Percentiles rank a stretch among this genome's conserved stretches.
Conservation (phyloP, 176 grass and related monocot genomes). For the Oryza australiensis region DNA sequence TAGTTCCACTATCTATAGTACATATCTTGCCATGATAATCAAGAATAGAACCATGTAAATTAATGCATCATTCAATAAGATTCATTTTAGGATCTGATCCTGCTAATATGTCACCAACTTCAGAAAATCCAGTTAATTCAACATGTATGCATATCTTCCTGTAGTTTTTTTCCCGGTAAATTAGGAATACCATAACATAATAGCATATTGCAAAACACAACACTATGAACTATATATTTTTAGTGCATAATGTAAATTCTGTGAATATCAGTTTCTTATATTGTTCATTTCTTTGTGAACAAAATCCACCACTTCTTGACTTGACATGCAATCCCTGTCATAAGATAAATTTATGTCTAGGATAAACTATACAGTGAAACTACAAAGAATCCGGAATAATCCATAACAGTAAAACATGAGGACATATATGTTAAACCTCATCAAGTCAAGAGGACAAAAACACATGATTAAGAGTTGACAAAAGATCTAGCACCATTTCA, state of each 20-base stretch:
- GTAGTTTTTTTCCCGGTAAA: not conserved
- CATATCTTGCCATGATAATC: too few relatives aligned
- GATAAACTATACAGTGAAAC: not conserved
- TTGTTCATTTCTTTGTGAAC: constrained; percentile 54
- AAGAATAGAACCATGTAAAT: too few relatives aligned
- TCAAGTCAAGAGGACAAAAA: not conserved
- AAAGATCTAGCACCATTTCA: not conserved
- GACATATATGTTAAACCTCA: not conserved
- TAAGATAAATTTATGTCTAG: constrained; percentile 17
- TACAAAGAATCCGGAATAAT: not conserved
- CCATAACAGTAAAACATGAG: not conserved
- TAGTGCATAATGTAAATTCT: not conserved
- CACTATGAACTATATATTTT: not conserved
- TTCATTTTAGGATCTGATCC: too few relatives aligned
- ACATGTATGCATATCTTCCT: too few relatives aligned
- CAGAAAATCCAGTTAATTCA: too few relatives aligned
- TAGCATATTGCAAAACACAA: not conserved
- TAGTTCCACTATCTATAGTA: too few relatives aligned
- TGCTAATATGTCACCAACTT: too few relatives aligned
- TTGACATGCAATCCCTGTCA: constrained; percentile 95
- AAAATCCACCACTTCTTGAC: constrained; percentile 91
- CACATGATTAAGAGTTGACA: not conserved
- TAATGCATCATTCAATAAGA: too few relatives aligned
- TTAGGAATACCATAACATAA: not conserved
- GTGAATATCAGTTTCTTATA: constrained; percentile 42